Base-by-base conservation (phyloP, 768 basidiomycete genomes). In the Russula sp. region DNA sequence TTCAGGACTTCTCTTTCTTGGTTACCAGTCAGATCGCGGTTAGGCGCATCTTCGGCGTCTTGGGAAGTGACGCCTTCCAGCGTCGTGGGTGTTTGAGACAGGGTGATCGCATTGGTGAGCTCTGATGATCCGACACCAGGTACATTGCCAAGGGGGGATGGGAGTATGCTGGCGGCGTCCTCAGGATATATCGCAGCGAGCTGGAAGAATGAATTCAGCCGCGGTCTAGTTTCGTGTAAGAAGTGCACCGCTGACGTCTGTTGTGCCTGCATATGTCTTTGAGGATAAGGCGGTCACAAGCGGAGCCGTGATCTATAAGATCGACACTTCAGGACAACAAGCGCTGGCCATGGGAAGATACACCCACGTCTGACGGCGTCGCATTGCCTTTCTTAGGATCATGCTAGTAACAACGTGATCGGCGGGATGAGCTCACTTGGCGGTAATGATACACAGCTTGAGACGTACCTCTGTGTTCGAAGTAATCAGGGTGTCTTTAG, bases 191-290 rank as follows among this genome's bases (percentile, higher is more conserved):
- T 56, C n/a, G 42, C 45, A 7, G 56, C 39, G 11, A 44, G 48
- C 66, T 67, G 48, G 27, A 34, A n/a, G 18, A 45, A 13, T 8
- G 32, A 11, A 27, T 20, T 66, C 48, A 58, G 45, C 42, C n/a
- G 13, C 14, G 14, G 16, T 34, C 42, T 48, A 22, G 39, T 6
- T 11, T 8, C 10, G 31, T 32, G 2, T 4, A 48, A 55, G 40
- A 45, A 22, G 13, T 32, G 40, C 16, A 55, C 35, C 10, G 20
- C 66, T 57, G 51, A 67, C 66, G 39, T 61, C 40, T 27, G 63
- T 61, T 52, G 52, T 57, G 22, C 55, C 40, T 42, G 48, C 32
- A 40, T 47, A 59, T 7, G 35, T 57, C 59, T 52, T 27, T n/a
- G 59, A 42, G n/a, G 55, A 35, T 18, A 48, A 35, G 40, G 35